A percentile compares a stretch with the other conserved stretches of the same genome.
Conservation (phyloP, 805 yeast genomes). For the Middelhovenomyces tepae region DNA sequence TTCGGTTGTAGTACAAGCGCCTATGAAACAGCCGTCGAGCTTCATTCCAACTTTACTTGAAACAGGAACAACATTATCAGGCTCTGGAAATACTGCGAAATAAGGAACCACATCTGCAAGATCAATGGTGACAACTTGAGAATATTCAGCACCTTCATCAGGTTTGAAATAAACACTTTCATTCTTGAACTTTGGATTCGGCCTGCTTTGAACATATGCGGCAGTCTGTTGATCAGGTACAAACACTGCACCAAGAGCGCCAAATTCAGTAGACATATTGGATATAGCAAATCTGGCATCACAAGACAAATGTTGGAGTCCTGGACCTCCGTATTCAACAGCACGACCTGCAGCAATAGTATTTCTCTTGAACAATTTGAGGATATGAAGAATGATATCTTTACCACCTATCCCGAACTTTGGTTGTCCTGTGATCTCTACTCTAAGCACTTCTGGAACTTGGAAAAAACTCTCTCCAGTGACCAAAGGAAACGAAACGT, state of each 20-base stretch:
- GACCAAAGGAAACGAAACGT: constrained; percentile 10
- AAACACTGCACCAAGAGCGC: constrained; percentile 10
- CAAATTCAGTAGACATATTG: constrained; percentile 12
- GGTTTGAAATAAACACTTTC: constrained; percentile 6
- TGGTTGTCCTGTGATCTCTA: constrained; percentile 9
- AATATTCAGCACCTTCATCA: constrained; percentile 11
- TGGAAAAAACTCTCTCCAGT: constrained; percentile 12
- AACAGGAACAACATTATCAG: constrained; percentile 9
- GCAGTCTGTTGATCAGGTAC: constrained; percentile 11
- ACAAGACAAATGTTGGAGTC: constrained; percentile 21
- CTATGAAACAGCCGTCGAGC: constrained; percentile 10
- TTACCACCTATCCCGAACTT: constrained; percentile 11
- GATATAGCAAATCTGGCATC: constrained; percentile 21
- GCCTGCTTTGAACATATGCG: constrained; percentile 8
- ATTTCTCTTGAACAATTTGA: constrained; percentile 8
- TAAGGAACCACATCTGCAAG: constrained; percentile 4
- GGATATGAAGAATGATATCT: constrained; percentile 9
- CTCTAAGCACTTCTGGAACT: constrained; percentile 9
- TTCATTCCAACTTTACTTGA: constrained; percentile 5
- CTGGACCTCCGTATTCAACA: constrained; percentile 25
- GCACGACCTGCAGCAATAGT: constrained; percentile 16
- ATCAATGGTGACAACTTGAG: constrained; percentile 6
- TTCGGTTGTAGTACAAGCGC: constrained; percentile 12
- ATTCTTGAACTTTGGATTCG: constrained; percentile 4
- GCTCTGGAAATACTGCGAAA: constrained; percentile 9